These are phyloP conservation scores for Claviceps sp. DNA, from an alignment of 2,329 filamentous ascomycete species.

Conservation along the genomic window DNA sequence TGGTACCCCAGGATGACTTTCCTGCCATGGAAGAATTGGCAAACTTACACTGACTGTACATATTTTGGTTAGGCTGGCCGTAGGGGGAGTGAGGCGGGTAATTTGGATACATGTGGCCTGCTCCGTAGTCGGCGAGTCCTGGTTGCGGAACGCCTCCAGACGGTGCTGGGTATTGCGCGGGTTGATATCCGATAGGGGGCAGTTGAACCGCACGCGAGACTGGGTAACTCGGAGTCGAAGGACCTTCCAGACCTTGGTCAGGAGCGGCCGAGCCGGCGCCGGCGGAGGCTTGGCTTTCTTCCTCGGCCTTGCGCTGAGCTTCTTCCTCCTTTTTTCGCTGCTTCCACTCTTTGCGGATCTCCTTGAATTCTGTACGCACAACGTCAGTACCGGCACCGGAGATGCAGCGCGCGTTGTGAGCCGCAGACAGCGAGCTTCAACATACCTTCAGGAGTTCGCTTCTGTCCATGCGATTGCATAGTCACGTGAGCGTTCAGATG, in stretches of 20 bases:
- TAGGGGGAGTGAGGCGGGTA: conserved; percentile 48
- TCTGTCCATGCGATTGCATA: conserved; percentile 92
- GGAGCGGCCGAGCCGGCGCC: conserved; percentile 14
- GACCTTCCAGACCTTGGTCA: conserved; percentile 29
- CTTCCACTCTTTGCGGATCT: conserved; percentile 99
- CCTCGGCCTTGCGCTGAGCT: conserved; percentile 73
- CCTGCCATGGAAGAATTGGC: neutral
- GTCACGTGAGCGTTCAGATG: conserved; percentile 97
- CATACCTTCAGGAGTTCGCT: conserved; percentile 95
- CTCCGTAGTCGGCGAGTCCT: conserved; percentile 40
- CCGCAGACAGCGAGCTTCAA: neutral
- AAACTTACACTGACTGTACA: conserved; percentile 45
- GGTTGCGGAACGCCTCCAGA: conserved; percentile 39
- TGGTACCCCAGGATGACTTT: neutral
- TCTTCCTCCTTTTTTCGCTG: conserved; percentile 99
- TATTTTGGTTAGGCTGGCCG: conserved; percentile 40
- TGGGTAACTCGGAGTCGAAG: conserved; percentile 39
- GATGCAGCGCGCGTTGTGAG: too few species aligned
- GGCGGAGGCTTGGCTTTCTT: conserved; percentile 57
- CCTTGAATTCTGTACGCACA: conserved; percentile 73
- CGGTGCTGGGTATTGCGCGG: conserved; percentile 53
- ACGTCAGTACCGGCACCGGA: neutral
- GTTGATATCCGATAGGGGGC: conserved; percentile 63
- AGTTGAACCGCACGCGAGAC: conserved; percentile 50
- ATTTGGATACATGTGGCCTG: conserved; percentile 40